Evolutionary conservation across 2,329 filamentous ascomycete genomes (phyloP).

Genomic region (Fusarium multiceps): DNA sequence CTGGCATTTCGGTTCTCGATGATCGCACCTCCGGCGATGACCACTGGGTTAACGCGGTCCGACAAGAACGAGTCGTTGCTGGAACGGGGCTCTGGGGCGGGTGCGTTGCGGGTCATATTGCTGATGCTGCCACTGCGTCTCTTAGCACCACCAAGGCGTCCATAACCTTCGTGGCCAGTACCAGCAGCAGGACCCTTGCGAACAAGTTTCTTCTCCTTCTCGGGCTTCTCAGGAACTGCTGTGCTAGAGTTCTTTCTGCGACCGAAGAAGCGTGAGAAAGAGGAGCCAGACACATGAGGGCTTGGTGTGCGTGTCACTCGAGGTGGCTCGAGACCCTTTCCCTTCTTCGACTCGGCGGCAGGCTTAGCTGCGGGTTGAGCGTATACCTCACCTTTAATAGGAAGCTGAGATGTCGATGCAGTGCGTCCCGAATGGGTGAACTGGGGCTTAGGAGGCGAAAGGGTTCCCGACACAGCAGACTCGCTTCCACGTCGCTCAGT

Average conservation of each 20-base stretch:
- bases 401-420: conserved; percentile 50
- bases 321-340: conserved; percentile 33
- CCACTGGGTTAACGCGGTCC: conserved; percentile 72
- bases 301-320: conserved; percentile 59
- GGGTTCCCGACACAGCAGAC: conserved; percentile 47
- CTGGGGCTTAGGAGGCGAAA: conserved; percentile 51
- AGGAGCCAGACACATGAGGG: conserved; percentile 65
- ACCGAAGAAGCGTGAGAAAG: conserved; percentile 76
- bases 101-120: conserved; percentile 58
- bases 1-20: conserved; percentile 69
- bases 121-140: conserved; percentile 72
- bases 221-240: conserved; percentile 64
- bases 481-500: conserved; percentile 60
- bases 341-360: conserved; percentile 37
- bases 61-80: conserved; percentile 68
- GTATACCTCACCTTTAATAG: conserved; percentile 36
- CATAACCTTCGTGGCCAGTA: conserved; percentile 93
- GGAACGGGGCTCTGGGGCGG: conserved; percentile 62
- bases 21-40: conserved; percentile 72
- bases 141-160: conserved; percentile 69
- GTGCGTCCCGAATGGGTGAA: conserved; percentile 47
- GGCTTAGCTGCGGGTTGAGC: conserved; percentile 19
- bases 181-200: conserved; percentile 88
- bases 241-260: conserved; percentile 72
- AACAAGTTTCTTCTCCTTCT: conserved; percentile 49